phyloP scores from a whole-genome alignment of 805 yeast genomes.

The Pichia ethanolica region DNA sequence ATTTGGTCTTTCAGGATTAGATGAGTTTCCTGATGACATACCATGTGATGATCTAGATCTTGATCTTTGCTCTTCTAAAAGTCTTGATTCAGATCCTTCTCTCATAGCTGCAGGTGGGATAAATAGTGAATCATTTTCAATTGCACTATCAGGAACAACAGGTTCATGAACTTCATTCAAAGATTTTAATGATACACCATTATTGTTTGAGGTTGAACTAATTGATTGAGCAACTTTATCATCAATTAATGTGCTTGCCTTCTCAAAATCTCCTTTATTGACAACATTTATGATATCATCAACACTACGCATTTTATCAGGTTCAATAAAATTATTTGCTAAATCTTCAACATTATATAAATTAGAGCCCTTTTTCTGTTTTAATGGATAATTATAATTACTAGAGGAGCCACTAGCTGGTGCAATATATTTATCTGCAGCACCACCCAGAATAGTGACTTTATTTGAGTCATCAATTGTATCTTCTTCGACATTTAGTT shows the following conservation, averaged over 20 bases:
- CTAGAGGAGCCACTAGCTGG: slow-evolving; percentile 27
- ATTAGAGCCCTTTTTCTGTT: slow-evolving; percentile 2
- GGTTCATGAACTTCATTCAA: slow-evolving; percentile 14
- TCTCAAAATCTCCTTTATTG: slow-evolving; percentile 24
- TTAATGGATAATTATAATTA: slow-evolving; percentile 4
- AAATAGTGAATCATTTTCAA: slow-evolving; percentile 31
- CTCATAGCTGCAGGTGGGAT: slow-evolving; percentile 40
- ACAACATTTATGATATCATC: slow-evolving; percentile 27
- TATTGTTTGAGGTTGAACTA: background rate
- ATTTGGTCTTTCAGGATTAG: slow-evolving; percentile 39
- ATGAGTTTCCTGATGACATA: background rate
- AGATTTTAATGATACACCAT: slow-evolving; percentile 10
- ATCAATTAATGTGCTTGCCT: slow-evolving; percentile 9
- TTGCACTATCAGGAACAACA: slow-evolving; percentile 28
- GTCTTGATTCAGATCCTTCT: slow-evolving; percentile 34
- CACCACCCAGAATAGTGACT: slow-evolving; percentile 25
- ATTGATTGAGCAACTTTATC: slow-evolving; percentile 12
- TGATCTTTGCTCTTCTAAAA: slow-evolving; percentile 18
- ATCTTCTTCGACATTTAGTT: slow-evolving; percentile 1
- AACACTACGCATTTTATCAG: slow-evolving; percentile 22
- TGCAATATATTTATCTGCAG: slow-evolving; percentile 27
- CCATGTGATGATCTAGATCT: slow-evolving; percentile 11
- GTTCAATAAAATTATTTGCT: slow-evolving; percentile 15
- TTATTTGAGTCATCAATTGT: slow-evolving; percentile 6
- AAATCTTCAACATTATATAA: background rate